Percentiles rank a stretch among this genome's conserved stretches.
Evolutionary conservation across 352 stramenopile species (phyloP).

Genomic region (Plasmopara muralis): DNA sequence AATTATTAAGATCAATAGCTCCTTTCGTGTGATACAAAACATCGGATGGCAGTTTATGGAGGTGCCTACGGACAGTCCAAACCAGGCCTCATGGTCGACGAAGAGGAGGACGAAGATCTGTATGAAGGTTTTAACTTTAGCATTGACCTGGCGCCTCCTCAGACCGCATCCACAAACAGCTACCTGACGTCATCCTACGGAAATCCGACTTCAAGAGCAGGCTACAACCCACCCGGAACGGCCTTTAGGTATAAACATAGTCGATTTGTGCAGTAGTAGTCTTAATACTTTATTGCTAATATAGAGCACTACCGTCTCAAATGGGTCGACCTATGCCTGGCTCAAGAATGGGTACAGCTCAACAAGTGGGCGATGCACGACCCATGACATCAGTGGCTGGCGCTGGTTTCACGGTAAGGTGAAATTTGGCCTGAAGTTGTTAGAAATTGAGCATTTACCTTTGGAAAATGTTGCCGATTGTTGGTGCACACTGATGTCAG

Average conservation of each 20-base stretch:
- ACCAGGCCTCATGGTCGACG: conserved; percentile 54
- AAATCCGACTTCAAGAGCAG: conserved; percentile 40
- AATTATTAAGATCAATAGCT: conserved; percentile 7
- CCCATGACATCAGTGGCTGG: conserved; percentile 92
- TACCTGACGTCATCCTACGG: conserved; percentile 61
- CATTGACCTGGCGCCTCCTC: conserved; percentile 69
- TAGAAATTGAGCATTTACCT: background rate
- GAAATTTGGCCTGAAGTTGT: background rate
- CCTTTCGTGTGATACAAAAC: background rate
- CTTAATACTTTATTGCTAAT: too few species aligned
- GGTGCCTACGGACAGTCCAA: conserved; percentile 52
- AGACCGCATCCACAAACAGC: conserved; percentile 52
- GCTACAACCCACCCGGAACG: conserved; percentile 61
- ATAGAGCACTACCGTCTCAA: conserved; percentile 59
- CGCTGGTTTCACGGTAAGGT: conserved; percentile 82
- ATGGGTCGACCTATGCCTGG: conserved; percentile 63
- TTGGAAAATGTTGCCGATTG: background rate
- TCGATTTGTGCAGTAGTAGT: background rate
- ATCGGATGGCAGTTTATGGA: conserved; percentile 33
- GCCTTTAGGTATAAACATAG: conserved; percentile 44
- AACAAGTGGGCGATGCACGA: conserved; percentile 58
- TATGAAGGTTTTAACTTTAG: conserved; percentile 90
- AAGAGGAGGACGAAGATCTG: conserved; percentile 83
- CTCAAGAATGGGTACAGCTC: conserved; percentile 58
- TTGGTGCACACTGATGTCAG: conserved; percentile 18